Base-by-base conservation (phyloP, 2,329 filamentous ascomycete species). In the Dryadomyces quercus-mongolicae region DNA sequence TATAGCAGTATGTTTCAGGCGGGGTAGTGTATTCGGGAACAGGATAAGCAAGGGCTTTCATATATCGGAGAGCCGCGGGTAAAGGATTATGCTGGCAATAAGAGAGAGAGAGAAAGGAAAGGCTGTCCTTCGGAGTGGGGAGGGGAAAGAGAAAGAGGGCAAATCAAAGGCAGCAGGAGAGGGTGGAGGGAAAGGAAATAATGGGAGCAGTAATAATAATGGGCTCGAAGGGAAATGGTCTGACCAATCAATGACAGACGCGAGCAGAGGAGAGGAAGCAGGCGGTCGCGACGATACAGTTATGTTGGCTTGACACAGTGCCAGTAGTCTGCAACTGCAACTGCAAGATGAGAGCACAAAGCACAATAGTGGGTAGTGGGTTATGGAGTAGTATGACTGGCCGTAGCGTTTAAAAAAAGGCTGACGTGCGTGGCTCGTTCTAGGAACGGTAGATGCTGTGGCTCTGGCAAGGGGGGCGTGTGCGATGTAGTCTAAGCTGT, bases 381-480 rank as follows among this genome's bases (percentile, higher is more conserved):
- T 42, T 42, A 50, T 42, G 18, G 36, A 22, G 36, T 18, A 50
- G 36, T 50, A 16, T 50, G 49, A 50, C 12, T 50, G 38, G 49
- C 49, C 16, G 49, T 22, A 31, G 38, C 36, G 49, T 34, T 22
- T 31, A 20, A 40, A 44, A 51, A 18, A 51, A 51, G n/a, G 36
- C 36, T 43, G 49, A 31, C 49, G 36, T 36, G 34, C 15, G 5
- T 51, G 18, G 22, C 38, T 51, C 21, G 49, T n/a, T 15, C 21
- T 22, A 31, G 21, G 20, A 36, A n/a, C 18, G 20, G 36, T 18
- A 50, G 49, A 42, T 42, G 16, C 8, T 42, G 36, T 18, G 20
- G 42, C 42, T 44, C 18, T 54, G 53, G 53, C 51, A 55, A 52
- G 49, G 51, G 56, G 15, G 56, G 38, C n/a, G 18, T 36, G 36